phyloP scores from a whole-genome alignment of 225 moss, liverwort and hornwort species.

The Neckera pumila region DNA sequence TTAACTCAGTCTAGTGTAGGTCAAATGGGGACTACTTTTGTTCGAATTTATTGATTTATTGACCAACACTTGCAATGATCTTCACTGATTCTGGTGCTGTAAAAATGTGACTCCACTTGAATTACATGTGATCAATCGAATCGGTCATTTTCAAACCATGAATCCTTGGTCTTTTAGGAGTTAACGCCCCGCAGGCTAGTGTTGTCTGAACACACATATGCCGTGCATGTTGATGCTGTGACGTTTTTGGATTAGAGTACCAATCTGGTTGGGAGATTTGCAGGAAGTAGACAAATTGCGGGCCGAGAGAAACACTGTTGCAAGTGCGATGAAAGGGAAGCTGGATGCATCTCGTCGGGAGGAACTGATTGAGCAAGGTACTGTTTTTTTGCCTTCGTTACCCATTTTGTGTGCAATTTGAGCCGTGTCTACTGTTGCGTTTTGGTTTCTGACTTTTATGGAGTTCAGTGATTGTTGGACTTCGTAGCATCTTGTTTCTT shows the following conservation, averaged over 20 bases:
- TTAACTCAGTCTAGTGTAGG: background rate
- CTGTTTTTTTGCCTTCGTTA: background rate
- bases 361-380: constrained; percentile 82
- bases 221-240: background rate
- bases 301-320: constrained; percentile 85
- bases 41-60: background rate
- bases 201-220: background rate
- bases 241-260: background rate
- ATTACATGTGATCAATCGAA: background rate
- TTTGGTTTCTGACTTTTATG: background rate
- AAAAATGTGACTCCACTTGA: background rate
- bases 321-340: constrained; percentile 87
- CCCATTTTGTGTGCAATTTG: background rate
- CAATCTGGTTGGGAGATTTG: background rate
- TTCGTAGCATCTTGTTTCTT: background rate
- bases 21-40: background rate
- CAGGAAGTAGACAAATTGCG: constrained; percentile 97
- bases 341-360: constrained; percentile 63
- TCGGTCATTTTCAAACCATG: background rate
- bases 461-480: background rate
- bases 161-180: background rate
- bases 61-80: background rate
- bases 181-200: background rate
- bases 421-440: background rate
- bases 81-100: background rate